These are phyloP conservation scores for Cyberlindnera samutprakarnensis DNA, from an alignment of 805 yeast genomes.

Conservation along the genomic window DNA sequence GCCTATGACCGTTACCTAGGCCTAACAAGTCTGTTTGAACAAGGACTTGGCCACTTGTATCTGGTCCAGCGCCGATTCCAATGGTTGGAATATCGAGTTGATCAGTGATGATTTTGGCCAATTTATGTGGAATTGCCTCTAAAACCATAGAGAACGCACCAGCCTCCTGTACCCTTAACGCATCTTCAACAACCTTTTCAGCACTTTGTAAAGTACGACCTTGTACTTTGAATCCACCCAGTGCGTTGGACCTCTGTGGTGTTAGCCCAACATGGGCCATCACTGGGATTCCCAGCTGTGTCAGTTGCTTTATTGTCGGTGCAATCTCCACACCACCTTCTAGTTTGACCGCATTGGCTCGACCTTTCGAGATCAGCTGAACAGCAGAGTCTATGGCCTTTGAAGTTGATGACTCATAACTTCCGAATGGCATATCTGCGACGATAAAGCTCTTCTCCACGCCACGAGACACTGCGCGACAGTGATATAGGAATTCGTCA, in stretches of 20 bases:
- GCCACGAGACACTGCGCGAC: conserved; percentile 71
- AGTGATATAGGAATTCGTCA: conserved; percentile 74
- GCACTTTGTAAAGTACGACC: conserved; percentile 57
- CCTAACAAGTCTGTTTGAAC: conserved; percentile 85
- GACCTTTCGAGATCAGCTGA: conserved; percentile 41
- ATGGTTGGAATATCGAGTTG: conserved; percentile 68
- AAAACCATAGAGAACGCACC: conserved; percentile 73
- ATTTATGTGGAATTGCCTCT: conserved; percentile 78
- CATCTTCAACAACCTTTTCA: conserved; percentile 51
- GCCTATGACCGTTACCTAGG: conserved; percentile 45
- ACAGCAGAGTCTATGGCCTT: conserved; percentile 59
- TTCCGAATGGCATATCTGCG: conserved; percentile 87
- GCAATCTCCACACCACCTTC: conserved; percentile 69
- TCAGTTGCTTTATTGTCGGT: conserved; percentile 46
- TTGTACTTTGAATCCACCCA: conserved; percentile 88
- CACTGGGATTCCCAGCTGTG: conserved; percentile 74
- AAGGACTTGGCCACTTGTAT: conserved; percentile 81
- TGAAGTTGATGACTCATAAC: conserved; percentile 57
- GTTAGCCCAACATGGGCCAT: conserved; percentile 90
- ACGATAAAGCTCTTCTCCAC: conserved; percentile 56
- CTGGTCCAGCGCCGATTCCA: conserved; percentile 92
- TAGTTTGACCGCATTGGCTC: conserved; percentile 69
- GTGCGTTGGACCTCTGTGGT: conserved; percentile 73
- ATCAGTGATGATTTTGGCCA: conserved; percentile 59
- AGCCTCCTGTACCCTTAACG: conserved; percentile 57